Percentiles rank a stretch among this genome's conserved stretches.
These are phyloP conservation scores for Termitomyces sp. DNA, from an alignment of 768 basidiomycete species.

Conservation along the genomic window DNA sequence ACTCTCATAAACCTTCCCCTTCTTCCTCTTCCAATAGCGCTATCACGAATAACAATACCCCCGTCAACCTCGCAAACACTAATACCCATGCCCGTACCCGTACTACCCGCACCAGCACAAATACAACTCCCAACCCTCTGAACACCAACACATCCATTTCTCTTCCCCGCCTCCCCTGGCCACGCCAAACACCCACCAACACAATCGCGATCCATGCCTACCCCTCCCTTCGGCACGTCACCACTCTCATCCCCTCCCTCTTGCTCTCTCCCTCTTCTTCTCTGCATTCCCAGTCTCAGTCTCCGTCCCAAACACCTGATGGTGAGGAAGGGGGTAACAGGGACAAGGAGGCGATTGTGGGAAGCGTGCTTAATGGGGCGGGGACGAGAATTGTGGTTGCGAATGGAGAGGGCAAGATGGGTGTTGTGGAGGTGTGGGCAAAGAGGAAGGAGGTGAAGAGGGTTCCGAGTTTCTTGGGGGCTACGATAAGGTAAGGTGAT, in stretches of 20 bases:
- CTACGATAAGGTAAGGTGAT: slow-evolving; percentile 12
- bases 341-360: slow-evolving; percentile 43
- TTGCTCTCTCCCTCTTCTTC: background rate
- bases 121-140: background rate
- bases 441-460: slow-evolving; percentile 33
- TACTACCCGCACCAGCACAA: background rate
- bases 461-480: slow-evolving; percentile 24
- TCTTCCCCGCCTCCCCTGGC: background rate
- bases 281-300: background rate
- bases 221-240: slow-evolving; percentile 1
- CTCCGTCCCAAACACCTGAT: background rate
- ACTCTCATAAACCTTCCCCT: background rate
- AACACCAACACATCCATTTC: background rate
- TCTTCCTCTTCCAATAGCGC: background rate
- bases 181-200: background rate
- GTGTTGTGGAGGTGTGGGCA: slow-evolving; percentile 37
- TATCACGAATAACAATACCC: background rate
- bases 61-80: background rate
- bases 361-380: slow-evolving; percentile 48
- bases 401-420: slow-evolving; percentile 1
- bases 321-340: slow-evolving; percentile 35
- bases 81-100: background rate
- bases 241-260: background rate
- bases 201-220: background rate
- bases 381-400: slow-evolving; percentile 51